Percentiles rank a stretch among this genome's conserved stretches.
These are phyloP conservation scores for Hypoxylon sp. DNA, from an alignment of 2,329 filamentous ascomycete species.

Conservation along the genomic window DNA sequence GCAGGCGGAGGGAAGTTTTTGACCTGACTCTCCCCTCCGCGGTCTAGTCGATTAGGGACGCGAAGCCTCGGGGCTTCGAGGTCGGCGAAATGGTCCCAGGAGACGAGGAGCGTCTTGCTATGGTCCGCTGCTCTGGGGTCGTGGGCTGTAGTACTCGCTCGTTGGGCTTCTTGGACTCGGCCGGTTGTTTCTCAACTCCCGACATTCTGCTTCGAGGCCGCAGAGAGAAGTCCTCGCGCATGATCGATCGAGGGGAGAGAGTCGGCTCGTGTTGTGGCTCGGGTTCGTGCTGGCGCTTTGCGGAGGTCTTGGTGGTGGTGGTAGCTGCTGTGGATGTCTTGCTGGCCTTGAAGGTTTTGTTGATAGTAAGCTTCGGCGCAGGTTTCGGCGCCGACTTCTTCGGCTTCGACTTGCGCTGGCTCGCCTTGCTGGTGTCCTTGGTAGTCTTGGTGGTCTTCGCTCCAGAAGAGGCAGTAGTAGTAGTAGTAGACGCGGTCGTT, in stretches of 20 bases:
- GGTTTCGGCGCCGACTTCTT: constrained; percentile 54
- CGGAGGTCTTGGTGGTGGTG: constrained; percentile 36
- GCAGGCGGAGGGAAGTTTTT: neutral
- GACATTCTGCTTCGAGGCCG: constrained; percentile 37
- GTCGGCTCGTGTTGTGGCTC: constrained; percentile 20
- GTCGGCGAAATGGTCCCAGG: constrained; percentile 42
- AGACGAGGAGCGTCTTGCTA: constrained; percentile 13
- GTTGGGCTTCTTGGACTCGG: constrained; percentile 18
- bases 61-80: constrained; percentile 43
- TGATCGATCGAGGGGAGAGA: constrained; percentile 28
- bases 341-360: constrained; percentile 43
- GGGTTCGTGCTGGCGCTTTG: constrained; percentile 39
- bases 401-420: constrained; percentile 49
- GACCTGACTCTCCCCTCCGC: neutral
- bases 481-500: constrained; percentile 38
- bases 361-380: constrained; percentile 41
- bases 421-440: too few species aligned
- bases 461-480: constrained; percentile 35
- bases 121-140: constrained; percentile 37
- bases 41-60: constrained; percentile 39
- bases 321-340: constrained; percentile 30
- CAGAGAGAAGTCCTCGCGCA: constrained; percentile 42
- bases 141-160: constrained; percentile 29
- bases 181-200: constrained; percentile 9
- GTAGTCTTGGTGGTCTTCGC: constrained; percentile 49